Evolutionary conservation across 306 rosid genomes (phyloP).

Genomic region (Quercus agrifolia): DNA sequence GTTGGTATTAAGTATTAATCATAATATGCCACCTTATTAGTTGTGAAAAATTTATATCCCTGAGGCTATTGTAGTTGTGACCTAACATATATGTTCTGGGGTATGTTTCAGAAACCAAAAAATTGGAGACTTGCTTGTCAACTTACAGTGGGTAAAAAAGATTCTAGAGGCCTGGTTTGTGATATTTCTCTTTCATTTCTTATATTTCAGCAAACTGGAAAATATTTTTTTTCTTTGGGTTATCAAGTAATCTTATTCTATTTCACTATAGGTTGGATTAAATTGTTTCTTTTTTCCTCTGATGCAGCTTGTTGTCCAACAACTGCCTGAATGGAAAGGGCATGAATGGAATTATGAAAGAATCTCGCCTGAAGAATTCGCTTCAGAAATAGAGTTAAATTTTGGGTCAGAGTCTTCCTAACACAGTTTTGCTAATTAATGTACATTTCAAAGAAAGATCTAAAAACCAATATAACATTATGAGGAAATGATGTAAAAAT

Average conservation of each 20-base stretch:
- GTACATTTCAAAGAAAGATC: too few relatives aligned
- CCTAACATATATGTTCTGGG: background rate
- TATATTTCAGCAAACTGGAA: background rate
- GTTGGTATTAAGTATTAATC: too few relatives aligned
- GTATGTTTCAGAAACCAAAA: constrained; percentile 70
- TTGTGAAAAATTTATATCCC: too few relatives aligned
- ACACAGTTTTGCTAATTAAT: background rate
- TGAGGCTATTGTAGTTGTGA: background rate
- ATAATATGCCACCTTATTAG: too few relatives aligned
- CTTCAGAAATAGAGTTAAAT: background rate
- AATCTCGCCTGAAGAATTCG: constrained; percentile 23
- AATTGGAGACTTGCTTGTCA: constrained; percentile 99
- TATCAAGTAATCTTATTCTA: background rate
- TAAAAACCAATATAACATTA: background rate
- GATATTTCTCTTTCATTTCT: background rate
- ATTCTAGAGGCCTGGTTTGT: constrained; percentile 76
- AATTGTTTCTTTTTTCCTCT: constrained; percentile 6
- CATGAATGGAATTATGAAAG: constrained; percentile 75
- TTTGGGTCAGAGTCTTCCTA: constrained; percentile 20
- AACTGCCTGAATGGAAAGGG: constrained; percentile 89
- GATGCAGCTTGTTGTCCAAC: constrained; percentile 77
- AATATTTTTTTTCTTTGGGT: background rate
- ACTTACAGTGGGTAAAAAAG: constrained; percentile 68
- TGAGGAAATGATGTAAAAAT: background rate
- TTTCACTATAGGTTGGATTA: background rate